phyloP scores from a whole-genome alignment of 2,329 filamentous ascomycete genomes.

The Tolypocladium tropicale region DNA sequence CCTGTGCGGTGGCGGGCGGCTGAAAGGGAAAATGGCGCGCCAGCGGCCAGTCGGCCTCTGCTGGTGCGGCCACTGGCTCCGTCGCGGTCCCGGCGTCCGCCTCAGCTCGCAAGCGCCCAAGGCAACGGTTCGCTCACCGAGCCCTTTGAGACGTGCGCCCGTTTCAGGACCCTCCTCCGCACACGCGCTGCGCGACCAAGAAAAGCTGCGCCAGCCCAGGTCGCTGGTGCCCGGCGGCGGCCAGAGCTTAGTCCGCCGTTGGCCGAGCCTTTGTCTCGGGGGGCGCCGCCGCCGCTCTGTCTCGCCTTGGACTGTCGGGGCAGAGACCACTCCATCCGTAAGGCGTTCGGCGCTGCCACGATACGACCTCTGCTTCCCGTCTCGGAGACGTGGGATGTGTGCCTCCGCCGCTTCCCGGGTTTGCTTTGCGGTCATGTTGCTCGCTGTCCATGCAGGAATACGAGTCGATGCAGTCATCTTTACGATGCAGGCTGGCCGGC shows the following conservation, averaged over 20 bases:
- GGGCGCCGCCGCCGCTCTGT: background rate
- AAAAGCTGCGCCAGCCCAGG: background rate
- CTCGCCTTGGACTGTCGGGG: background rate
- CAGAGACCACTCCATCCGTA: too few relatives aligned
- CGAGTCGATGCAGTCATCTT: background rate
- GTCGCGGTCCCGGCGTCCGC: background rate
- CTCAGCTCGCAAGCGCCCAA: background rate
- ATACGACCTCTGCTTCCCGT: background rate
- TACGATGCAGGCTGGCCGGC: background rate
- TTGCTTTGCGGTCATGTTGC: background rate
- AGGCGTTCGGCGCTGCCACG: background rate
- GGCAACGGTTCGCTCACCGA: background rate
- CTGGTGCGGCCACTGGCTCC: background rate
- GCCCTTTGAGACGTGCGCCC: background rate
- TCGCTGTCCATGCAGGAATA: background rate
- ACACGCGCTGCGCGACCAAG: background rate
- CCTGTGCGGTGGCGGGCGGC: background rate
- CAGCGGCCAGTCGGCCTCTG: background rate
- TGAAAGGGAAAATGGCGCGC: background rate
- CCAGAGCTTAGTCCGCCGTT: background rate
- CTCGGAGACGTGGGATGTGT: background rate
- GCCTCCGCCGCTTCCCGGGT: background rate
- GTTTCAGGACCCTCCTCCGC: background rate
- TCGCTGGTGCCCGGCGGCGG: background rate
- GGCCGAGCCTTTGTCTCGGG: background rate